phyloP scores from a whole-genome alignment of 768 basidiomycete species.

The Rhodotorula diobovata region DNA sequence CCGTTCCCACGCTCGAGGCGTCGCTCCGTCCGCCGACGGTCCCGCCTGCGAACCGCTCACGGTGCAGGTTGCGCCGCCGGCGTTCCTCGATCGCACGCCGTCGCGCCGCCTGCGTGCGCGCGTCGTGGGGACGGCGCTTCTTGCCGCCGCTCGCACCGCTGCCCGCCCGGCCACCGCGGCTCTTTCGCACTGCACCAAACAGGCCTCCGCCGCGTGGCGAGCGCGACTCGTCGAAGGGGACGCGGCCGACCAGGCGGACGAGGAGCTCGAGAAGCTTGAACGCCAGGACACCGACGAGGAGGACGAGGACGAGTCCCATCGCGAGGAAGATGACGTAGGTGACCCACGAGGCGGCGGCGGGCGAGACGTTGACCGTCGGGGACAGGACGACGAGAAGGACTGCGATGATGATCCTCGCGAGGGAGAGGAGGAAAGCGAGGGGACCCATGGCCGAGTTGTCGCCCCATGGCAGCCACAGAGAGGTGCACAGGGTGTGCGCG shows the following conservation, averaged over 20 bases:
- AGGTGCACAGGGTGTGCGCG: slow-evolving; percentile 71
- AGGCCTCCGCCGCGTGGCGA: slow-evolving; percentile 79
- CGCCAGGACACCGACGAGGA: slow-evolving; percentile 72
- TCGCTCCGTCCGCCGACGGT: slow-evolving; percentile 14
- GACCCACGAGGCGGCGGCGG: slow-evolving; percentile 81
- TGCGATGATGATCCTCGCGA: slow-evolving; percentile 80
- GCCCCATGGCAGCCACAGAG: slow-evolving; percentile 56
- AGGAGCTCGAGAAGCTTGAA: slow-evolving; percentile 79
- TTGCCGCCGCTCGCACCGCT: slow-evolving; percentile 39
- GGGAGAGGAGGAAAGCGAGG: slow-evolving; percentile 75
- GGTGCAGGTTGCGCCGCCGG: slow-evolving; percentile 14
- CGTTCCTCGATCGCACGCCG: slow-evolving; percentile 33
- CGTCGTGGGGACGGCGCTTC: slow-evolving; percentile 36
- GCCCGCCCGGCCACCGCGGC: slow-evolving; percentile 46
- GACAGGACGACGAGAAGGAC: slow-evolving; percentile 86
- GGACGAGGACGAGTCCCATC: slow-evolving; percentile 69
- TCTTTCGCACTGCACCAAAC: slow-evolving; percentile 71
- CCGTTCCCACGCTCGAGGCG: slow-evolving; percentile 21
- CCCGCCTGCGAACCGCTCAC: slow-evolving; percentile 20
- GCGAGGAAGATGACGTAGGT: slow-evolving; percentile 87
- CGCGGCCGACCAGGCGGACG: slow-evolving; percentile 68
- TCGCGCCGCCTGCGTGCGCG: background rate
- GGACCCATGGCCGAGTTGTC: slow-evolving; percentile 95
- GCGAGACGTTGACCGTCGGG: slow-evolving; percentile 75
- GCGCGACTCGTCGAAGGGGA: slow-evolving; percentile 77